Base-by-base conservation (phyloP, 2,329 filamentous ascomycete genomes). In the Dichotomopilus funicola region DNA sequence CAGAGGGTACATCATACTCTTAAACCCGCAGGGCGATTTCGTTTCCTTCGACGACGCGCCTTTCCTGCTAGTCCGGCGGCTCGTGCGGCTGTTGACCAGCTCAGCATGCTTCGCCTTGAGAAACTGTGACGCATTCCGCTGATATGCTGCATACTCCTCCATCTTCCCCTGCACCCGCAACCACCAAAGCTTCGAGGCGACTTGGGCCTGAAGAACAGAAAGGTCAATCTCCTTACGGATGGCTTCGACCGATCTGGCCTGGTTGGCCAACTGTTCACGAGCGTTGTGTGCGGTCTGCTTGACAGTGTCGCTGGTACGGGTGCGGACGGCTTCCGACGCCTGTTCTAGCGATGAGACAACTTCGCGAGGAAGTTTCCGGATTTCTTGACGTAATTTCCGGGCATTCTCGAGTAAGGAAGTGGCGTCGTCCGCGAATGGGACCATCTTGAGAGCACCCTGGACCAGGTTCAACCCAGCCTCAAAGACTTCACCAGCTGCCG, bases 151-250 rank as follows among this genome's bases (percentile, higher is more conserved):
- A 0, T 72, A 54, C 59, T 80, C 77, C 12, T 75, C 71, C 2
- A 63, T 66, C 61, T 75, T 77, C 19, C 78, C 78, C 50, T 74
- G 78, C 36, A 81, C 49, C 65, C 75, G 78, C 49, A 85, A 69
- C 79, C 80, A 84, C 70, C 77, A 73, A 36, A 83, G 71, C 65
- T 77, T 81, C 11, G 81, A 81, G 44, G 71, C 71, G 33, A 85
- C 71, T 63, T 82, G 81, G 11, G 81, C 78, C 41, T 73, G 73
- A 34, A 83, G 68, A 8, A 84, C 60, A 0, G 70, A 68, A 5
- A 81, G 65, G 33, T 75, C 68, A 1, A 78, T 61, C 45, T 75
- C 73, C 34, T 73, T 70, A 9, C 69, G 67, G 12, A 73, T 40
- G 6, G 75, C 68, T 49, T 73, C 67, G 2, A 72, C 58, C 3